A percentile compares a stretch with the other conserved stretches of the same genome.
These are phyloP conservation scores for Aspergillus taichungensis DNA, from an alignment of 495 filamentous ascomycete genomes.

Conservation along the genomic window DNA sequence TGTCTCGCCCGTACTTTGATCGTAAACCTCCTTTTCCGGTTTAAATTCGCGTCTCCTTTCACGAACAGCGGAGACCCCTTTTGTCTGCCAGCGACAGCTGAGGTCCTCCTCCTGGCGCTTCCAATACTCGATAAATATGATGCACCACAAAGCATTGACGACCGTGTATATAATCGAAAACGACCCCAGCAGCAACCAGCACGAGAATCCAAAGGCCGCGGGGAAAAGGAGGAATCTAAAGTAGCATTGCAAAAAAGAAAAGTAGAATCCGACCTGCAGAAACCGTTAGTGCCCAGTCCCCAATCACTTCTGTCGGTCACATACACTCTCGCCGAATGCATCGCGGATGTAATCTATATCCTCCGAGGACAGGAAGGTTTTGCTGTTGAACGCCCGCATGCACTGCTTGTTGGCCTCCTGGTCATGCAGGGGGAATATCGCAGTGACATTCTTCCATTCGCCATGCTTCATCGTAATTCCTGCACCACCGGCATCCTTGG, in stretches of 20 bases:
- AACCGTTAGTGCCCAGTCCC: not conserved
- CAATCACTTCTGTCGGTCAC: not conserved
- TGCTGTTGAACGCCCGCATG: slow-evolving; percentile 81
- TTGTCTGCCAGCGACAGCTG: slow-evolving; percentile 85
- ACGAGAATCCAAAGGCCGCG: slow-evolving; percentile 69
- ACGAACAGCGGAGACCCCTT: slow-evolving; percentile 76
- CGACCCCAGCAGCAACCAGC: slow-evolving; percentile 74
- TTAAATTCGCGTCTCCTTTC: slow-evolving; percentile 66
- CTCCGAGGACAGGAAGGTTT: slow-evolving; percentile 64
- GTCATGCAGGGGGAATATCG: slow-evolving; percentile 85
- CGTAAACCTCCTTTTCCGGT: slow-evolving; percentile 63
- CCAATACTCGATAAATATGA: slow-evolving; percentile 94
- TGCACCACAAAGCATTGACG: slow-evolving; percentile 76
- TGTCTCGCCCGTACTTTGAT: slow-evolving; percentile 79
- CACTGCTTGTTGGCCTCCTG: slow-evolving; percentile 78
- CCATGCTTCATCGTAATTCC: slow-evolving; percentile 77
- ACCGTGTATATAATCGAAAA: slow-evolving; percentile 80
- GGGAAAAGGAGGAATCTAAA: slow-evolving; percentile 80
- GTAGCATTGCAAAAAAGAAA: slow-evolving; percentile 90
- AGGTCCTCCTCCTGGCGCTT: slow-evolving; percentile 89
- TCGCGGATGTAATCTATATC: slow-evolving; percentile 83
- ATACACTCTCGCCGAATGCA: slow-evolving; percentile 78
- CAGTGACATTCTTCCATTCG: slow-evolving; percentile 76
- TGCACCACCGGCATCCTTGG: slow-evolving; percentile 74
- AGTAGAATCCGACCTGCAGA: slow-evolving; percentile 77